A percentile compares a stretch with the other conserved stretches of the same genome.
Conservation (phyloP, 2,329 filamentous ascomycete genomes). For the Cordyceps farinosa region DNA sequence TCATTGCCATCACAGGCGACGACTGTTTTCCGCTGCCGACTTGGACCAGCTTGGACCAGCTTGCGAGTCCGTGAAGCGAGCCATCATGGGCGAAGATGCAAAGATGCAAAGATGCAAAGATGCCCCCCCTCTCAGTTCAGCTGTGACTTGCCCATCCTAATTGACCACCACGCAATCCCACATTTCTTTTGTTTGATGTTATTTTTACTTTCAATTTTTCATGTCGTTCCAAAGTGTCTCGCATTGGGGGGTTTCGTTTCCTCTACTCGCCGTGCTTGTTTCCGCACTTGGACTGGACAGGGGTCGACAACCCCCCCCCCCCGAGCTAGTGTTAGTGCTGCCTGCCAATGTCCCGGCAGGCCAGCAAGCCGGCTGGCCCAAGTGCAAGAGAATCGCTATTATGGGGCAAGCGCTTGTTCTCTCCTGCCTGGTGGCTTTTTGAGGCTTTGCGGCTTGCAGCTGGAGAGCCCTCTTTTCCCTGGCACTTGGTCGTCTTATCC, state of each 20-base stretch:
- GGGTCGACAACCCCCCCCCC: background rate
- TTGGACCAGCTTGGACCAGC: background rate
- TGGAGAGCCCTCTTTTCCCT: background rate
- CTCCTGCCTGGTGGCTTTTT: slow-evolving; percentile 9
- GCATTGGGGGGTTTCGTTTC: slow-evolving; percentile 9
- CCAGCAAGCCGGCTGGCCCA: background rate
- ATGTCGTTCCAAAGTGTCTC: slow-evolving; percentile 11
- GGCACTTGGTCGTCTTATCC: background rate
- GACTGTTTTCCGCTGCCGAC: background rate
- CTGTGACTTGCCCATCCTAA: background rate
- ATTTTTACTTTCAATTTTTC: slow-evolving; percentile 3
- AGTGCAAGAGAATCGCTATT: background rate
- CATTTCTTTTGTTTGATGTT: background rate
- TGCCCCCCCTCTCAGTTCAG: background rate
- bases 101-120: background rate
- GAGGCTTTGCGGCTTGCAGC: slow-evolving; percentile 14
- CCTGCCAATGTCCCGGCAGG: background rate
- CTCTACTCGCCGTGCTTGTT: slow-evolving; percentile 13
- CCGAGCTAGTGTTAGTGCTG: background rate
- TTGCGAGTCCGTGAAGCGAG: background rate
- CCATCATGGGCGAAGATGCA: too few relatives aligned
- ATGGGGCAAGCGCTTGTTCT: background rate
- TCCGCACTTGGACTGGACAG: slow-evolving; percentile 14
- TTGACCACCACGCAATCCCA: background rate
- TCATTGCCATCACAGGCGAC: background rate